Evolutionary conservation across 2,329 filamentous ascomycete species (phyloP), one percentile per base, ranked within the genome.

Genomic region (Cercospora citrullina): DNA sequence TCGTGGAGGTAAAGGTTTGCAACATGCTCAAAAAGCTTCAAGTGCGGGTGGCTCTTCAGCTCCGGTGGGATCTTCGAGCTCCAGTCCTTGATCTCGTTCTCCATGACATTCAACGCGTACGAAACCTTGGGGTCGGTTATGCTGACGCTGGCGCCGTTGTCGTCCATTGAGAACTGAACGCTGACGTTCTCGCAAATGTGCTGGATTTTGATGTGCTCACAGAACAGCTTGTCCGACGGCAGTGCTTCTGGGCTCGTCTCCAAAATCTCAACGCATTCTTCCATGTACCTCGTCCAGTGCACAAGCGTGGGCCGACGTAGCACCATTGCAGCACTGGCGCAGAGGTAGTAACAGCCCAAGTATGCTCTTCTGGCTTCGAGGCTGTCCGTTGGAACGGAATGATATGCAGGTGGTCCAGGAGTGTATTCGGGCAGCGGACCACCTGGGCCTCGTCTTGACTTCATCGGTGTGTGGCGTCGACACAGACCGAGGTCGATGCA

Each of bases 401-500:
- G 60, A 53, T 72, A 72, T 48, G 72, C 71, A 21, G 70, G 70
- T 18, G 74, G 72, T 6, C 74, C 76, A 60, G 76, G 74, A 45
- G 73, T 73, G 73, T 68, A 76, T 72, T 72, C 77, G 59, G 63
- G 77, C 68, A 72, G 80, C 72, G 42, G 79, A 6, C 76, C 76
- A 28, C 74, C 73, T 53, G 79, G 75, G 1, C 73, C 79, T 77
- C 70, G 72, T 71, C 73, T 77, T 16, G 74, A 74, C 66, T 74
- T 78, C 71, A 21, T 77, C 70, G 81, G n/a, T 73, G 82, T 76
- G 69, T 79, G 78, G 71, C 84, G 82, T 70, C 87, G 86, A 16
- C 90, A 91, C 6, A 96, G 86, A 0, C 93, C 93, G 36, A 96
- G 86, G 73, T 96, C 93, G 64, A 96, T 88, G 28, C 90, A 90